phyloP scores from a whole-genome alignment of 768 basidiomycete genomes.

The Cubamyces lactineus region DNA sequence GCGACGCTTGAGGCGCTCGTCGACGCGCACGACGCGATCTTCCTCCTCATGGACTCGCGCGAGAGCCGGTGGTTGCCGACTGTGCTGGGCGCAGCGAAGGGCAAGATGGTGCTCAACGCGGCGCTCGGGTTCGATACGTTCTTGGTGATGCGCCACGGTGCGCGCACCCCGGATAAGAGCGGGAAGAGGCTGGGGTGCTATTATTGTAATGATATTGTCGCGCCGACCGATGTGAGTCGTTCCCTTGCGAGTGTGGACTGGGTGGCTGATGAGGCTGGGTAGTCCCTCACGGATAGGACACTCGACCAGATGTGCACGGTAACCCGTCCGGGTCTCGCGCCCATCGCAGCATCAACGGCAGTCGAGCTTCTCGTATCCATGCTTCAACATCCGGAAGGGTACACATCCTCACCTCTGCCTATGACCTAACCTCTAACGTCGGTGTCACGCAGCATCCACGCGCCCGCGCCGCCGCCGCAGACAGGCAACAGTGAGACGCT shows the following conservation, averaged over 20 bases:
- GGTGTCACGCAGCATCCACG: constrained; percentile 49
- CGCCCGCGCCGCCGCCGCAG: constrained; percentile 67
- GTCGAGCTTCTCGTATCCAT: constrained; percentile 91
- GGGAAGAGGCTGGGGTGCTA: constrained; percentile 79
- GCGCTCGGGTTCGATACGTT: constrained; percentile 96
- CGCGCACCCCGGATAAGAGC: constrained; percentile 46
- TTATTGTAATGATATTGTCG: constrained; percentile 98
- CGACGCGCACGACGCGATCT: constrained; percentile 86
- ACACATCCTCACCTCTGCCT: constrained; percentile 23
- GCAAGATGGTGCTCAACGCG: constrained; percentile 94
- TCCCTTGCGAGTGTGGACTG: background rate
- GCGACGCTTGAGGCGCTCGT: constrained; percentile 74
- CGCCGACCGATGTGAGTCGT: constrained; percentile 70
- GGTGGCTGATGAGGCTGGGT: constrained; percentile 4
- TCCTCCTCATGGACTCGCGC: constrained; percentile 96
- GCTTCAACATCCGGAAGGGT: constrained; percentile 91
- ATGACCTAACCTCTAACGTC: background rate
- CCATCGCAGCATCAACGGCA: constrained; percentile 89
- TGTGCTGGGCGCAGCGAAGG: constrained; percentile 79
- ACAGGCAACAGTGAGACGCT: constrained; percentile 28
- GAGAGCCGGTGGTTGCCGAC: constrained; percentile 98
- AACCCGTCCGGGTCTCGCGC: constrained; percentile 90
- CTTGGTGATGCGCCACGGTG: constrained; percentile 96
- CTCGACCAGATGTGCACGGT: constrained; percentile 99
- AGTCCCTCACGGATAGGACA: constrained; percentile 84